These are phyloP conservation scores for Castanopsis chinensis DNA, from an alignment of 306 rosid species.

Conservation along the genomic window DNA sequence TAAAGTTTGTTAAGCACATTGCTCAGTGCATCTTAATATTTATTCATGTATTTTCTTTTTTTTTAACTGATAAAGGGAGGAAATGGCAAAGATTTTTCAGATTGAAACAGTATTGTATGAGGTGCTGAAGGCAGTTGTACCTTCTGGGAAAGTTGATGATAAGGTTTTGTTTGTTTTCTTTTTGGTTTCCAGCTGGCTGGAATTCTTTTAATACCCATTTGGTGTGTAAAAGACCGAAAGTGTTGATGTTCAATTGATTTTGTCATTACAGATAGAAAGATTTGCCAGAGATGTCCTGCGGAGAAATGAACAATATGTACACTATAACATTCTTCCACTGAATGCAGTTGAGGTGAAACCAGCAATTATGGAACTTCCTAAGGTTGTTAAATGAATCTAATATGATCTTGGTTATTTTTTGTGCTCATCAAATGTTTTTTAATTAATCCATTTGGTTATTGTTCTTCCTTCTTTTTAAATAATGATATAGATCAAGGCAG, in stretches of 20 bases:
- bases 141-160: conserved; percentile 32
- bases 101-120: conserved; percentile 76
- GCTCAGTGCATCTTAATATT: neutral
- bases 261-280: conserved; percentile 46
- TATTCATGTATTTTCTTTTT: conserved; percentile 16
- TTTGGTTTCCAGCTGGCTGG: conserved; percentile 10
- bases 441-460: neutral
- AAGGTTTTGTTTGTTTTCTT: conserved; percentile 48
- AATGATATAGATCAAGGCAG: conserved; percentile 66
- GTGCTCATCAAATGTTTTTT: neutral
- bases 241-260: conserved; percentile 13
- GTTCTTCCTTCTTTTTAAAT: conserved; percentile 14
- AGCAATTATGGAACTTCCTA: conserved; percentile 83
- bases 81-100: conserved; percentile 76
- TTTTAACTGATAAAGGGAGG: conserved; percentile 66
- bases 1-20: conserved; percentile 17
- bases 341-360: conserved; percentile 85
- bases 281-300: conserved; percentile 63
- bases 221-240: conserved; percentile 6
- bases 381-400: conserved; percentile 45
- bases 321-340: conserved; percentile 88
- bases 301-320: conserved; percentile 59
- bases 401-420: neutral
- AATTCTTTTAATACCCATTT: conserved; percentile 2
- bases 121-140: conserved; percentile 62